Base-by-base conservation (phyloP, 1,284 basidiomycete genomes). In the Chiua sp. region DNA sequence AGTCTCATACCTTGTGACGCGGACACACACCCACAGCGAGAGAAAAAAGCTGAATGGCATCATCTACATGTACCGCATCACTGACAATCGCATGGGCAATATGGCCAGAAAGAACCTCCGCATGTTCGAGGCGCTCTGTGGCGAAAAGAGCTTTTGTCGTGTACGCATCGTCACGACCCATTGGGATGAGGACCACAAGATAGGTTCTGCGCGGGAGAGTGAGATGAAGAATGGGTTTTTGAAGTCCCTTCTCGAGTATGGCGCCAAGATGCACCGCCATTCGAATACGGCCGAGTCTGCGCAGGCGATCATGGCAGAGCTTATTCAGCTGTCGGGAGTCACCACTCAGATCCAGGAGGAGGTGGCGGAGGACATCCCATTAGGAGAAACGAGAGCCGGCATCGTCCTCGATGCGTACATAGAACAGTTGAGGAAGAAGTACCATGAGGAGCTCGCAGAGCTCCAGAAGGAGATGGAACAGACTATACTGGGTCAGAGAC, bases 81-180 rank as follows among this genome's bases (percentile, higher is more conserved):
- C 78, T 28, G 81, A 82, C 63, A 70, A 72, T 64, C 73, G 80
- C 12, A 72, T 83, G 55, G 78, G 77, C 15, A 79, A 80, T 11
- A 75, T 77, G 47, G 77, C 79, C 16, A 66, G 71, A 20, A 75
- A 78, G 30, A 81, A 79, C 64, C 79, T 82, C 58, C 67, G 69
- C 39, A 75, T 81, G 68, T 80, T 82, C 67, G 64, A 77, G 26
- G 72, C 75, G 54, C 70, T 82, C 20, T 83, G 82, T 54, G 81
- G 82, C 1, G 77, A 79, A 33, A 63, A 65, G 0, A 72, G 75
- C 1, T 57, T 67, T 55, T 7, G 13, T 7, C 56, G 56, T 23
- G 54, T 59, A 12, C 50, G 33, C 18, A 6, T 59, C 28, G 53
- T 59, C 13, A 59, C 58, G 1, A 56, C 53, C 10, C 37, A 56